phyloP scores from a whole-genome alignment of 306 rosid species.

The Comarum palustre region DNA sequence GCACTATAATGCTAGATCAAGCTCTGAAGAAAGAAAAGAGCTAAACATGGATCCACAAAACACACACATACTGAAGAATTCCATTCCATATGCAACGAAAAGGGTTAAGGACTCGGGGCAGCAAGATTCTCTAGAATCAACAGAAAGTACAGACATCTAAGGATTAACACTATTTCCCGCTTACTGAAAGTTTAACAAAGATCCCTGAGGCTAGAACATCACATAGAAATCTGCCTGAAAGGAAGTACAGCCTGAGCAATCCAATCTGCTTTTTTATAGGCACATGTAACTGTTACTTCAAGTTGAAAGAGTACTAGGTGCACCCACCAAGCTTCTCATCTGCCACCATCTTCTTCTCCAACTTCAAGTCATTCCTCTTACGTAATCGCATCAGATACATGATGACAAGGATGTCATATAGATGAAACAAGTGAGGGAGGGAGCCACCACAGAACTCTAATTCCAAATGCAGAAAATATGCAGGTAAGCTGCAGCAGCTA shows the following conservation, averaged over 20 bases:
- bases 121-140: neutral
- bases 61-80: neutral
- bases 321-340: neutral
- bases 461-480: neutral
- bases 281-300: neutral
- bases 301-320: neutral
- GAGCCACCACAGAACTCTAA: neutral
- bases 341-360: neutral
- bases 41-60: no score
- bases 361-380: neutral
- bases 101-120: neutral
- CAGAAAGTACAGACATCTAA: neutral
- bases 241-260: neutral
- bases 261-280: neutral
- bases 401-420: neutral
- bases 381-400: neutral
- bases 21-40: neutral
- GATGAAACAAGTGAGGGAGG: neutral
- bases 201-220: neutral
- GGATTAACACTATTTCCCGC: neutral
- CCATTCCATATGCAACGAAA: neutral
- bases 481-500: neutral
- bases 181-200: neutral
- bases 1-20: neutral
- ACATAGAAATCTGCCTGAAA: no score